Evolutionary conservation across 208 protist species (phyloP).

Genomic region (Angomonas deanei): DNA sequence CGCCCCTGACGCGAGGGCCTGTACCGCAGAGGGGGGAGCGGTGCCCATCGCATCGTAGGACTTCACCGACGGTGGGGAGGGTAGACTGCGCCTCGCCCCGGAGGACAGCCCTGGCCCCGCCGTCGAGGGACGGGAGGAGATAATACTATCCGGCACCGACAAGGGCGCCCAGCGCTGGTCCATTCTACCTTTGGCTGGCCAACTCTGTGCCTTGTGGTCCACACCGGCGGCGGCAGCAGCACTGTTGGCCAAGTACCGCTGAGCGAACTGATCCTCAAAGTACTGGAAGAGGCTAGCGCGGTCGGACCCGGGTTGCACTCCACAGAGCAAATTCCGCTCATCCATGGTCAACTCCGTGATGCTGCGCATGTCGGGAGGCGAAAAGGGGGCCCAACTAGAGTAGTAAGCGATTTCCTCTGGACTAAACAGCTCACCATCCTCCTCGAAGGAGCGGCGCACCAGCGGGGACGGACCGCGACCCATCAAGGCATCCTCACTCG

Average conservation of each 20-base stretch:
- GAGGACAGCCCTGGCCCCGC: not conserved
- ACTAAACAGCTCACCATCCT: not conserved
- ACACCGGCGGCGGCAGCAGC: not conserved
- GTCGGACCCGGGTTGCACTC: slow-evolving; percentile 2
- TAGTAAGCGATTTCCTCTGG: slow-evolving; percentile 1
- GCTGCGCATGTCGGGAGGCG: not conserved
- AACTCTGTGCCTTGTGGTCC: not conserved
- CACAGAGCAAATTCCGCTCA: not conserved
- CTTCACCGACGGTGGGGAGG: not conserved
- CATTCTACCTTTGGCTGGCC: not conserved
- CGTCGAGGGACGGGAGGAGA: not conserved
- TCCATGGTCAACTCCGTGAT: not conserved
- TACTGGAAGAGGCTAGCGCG: not conserved
- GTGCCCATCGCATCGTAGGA: not conserved
- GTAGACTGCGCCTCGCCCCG: not conserved
- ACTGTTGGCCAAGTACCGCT: not conserved
- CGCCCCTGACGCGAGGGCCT: no score
- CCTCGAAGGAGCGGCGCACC: not conserved
- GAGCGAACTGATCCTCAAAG: slow-evolving; percentile 1
- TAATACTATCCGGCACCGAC: not conserved
- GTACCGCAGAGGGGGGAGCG: no score
- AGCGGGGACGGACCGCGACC: not conserved
- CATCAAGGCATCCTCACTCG: not conserved
- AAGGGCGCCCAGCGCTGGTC: not conserved
- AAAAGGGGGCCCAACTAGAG: not conserved